A percentile compares a stretch with the other conserved stretches of the same genome.
phyloP scores from a whole-genome alignment of 2,329 filamentous ascomycete species.

The Cercospora nicotianae region DNA sequence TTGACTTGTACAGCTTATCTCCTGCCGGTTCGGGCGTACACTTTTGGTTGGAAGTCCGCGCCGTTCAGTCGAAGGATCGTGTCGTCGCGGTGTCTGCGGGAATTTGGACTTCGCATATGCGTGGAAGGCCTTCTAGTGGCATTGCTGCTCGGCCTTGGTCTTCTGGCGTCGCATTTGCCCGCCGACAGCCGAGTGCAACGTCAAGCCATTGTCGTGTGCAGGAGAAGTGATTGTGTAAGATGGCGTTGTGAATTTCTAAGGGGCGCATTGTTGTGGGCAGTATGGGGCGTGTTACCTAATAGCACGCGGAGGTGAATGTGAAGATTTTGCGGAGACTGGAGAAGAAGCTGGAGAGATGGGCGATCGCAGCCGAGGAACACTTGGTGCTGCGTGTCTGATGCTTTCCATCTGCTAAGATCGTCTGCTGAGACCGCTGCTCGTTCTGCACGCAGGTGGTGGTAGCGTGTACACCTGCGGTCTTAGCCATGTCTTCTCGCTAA shows the following conservation, averaged over 20 bases:
- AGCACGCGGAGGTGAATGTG: neutral
- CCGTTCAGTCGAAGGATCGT: conserved; percentile 15
- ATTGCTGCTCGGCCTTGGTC: conserved; percentile 19
- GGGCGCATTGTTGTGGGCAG: neutral
- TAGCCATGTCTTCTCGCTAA: conserved; percentile 1
- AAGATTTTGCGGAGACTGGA: conserved; percentile 20
- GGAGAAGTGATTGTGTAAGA: neutral
- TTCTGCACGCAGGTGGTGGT: conserved; percentile 1
- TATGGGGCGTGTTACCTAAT: conserved; percentile 34
- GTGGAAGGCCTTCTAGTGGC: conserved; percentile 7
- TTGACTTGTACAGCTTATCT: conserved; percentile 20
- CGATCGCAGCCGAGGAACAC: conserved; percentile 6
- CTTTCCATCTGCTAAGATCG: neutral
- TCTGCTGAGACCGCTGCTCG: neutral
- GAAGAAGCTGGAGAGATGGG: conserved; percentile 52
- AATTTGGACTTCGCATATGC: conserved; percentile 8
- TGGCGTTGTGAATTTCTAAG: neutral
- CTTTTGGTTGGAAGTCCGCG: conserved; percentile 25
- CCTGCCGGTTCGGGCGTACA: conserved; percentile 18
- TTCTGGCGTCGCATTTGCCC: conserved; percentile 16
- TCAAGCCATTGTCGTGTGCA: neutral
- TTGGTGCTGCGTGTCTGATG: neutral
- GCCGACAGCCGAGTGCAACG: conserved; percentile 17
- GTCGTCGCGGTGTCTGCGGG: neutral
- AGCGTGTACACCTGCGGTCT: conserved; percentile 2